Conservation (phyloP, 768 basidiomycete species). For the Macrolepiota dolichaula region DNA sequence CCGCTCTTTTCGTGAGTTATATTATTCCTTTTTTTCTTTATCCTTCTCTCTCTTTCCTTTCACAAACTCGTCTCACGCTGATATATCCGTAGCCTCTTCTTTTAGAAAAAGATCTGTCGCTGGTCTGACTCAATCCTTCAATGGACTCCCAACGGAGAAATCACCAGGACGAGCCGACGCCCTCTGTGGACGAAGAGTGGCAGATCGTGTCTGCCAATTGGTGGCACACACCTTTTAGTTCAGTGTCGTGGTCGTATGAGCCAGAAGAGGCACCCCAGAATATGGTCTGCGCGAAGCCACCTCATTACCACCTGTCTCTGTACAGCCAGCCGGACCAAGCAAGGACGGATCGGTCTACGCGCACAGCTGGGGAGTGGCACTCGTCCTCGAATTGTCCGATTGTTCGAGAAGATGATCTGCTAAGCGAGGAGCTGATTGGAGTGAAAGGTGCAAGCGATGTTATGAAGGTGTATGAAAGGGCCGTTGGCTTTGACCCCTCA, state of each 20-base stretch:
- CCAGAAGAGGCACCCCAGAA: conserved; percentile 18
- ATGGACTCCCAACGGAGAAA: conserved; percentile 1
- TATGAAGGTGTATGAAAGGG: conserved; percentile 34
- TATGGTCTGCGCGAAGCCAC: conserved; percentile 23
- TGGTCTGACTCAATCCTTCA: not conserved
- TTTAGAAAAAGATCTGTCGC: conserved; percentile 5
- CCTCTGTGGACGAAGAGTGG: conserved; percentile 35
- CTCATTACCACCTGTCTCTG: conserved; percentile 31
- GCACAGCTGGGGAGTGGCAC: conserved; percentile 7
- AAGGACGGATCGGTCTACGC: not conserved
- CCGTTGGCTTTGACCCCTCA: conserved; percentile 37
- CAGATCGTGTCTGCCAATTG: conserved; percentile 33
- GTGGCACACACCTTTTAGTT: conserved; percentile 37
- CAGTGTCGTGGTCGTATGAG: conserved; percentile 38
- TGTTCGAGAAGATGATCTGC: conserved; percentile 22
- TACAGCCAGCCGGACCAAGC: conserved; percentile 6
- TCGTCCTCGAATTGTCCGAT: conserved; percentile 10
- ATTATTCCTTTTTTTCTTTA: not conserved
- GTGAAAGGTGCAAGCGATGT: conserved; percentile 34
- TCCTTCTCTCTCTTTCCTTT: not conserved
- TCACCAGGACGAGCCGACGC: conserved; percentile 12
- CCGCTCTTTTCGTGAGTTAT: conserved; percentile 2
- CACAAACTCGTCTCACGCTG: not conserved
- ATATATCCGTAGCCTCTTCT: not conserved
- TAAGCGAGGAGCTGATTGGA: conserved; percentile 40